A percentile compares a stretch with the other conserved stretches of the same genome.
These are phyloP conservation scores for Immersiella caudata DNA, from an alignment of 495 filamentous ascomycete species.

Conservation along the genomic window DNA sequence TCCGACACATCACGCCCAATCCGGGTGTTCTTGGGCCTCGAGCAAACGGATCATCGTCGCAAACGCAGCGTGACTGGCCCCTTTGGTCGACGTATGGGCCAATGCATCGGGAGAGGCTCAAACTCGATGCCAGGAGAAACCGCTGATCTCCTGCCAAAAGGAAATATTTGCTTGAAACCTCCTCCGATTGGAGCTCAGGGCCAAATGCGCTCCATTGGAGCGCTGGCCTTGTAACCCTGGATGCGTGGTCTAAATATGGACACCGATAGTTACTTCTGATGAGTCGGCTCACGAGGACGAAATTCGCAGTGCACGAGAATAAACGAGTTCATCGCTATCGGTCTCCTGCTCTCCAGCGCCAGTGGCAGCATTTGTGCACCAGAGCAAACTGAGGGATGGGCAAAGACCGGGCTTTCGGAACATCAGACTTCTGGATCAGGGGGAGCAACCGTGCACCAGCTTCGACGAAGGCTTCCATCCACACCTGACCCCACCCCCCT, in stretches of 20 bases:
- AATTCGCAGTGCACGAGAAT: neutral
- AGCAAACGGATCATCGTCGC: slow-evolving; percentile 24
- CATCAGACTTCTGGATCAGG: slow-evolving; percentile 10
- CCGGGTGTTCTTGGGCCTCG: neutral
- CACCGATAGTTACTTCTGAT: neutral
- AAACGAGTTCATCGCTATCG: neutral
- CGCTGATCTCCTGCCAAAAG: slow-evolving; percentile 13
- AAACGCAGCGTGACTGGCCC: slow-evolving; percentile 21
- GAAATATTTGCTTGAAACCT: neutral
- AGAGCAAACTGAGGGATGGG: neutral
- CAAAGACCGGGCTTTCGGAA: neutral
- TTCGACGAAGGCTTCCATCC: slow-evolving; percentile 6
- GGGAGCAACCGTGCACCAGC: slow-evolving; percentile 1
- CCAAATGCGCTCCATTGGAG: neutral
- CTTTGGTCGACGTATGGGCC: slow-evolving; percentile 9
- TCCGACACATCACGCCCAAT: slow-evolving; percentile 5
- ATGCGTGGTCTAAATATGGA: neutral
- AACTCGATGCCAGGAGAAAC: slow-evolving; percentile 12
- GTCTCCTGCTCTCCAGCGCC: neutral
- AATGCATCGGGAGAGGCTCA: slow-evolving; percentile 25
- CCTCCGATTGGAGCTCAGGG: slow-evolving; percentile 18
- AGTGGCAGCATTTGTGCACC: neutral
- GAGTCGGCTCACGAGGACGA: neutral
- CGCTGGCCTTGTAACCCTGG: neutral
- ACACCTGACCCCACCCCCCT: neutral